Evolutionary conservation across 2,329 filamentous ascomycete genomes (phyloP).

Genomic region (Talaromyces islandicus): DNA sequence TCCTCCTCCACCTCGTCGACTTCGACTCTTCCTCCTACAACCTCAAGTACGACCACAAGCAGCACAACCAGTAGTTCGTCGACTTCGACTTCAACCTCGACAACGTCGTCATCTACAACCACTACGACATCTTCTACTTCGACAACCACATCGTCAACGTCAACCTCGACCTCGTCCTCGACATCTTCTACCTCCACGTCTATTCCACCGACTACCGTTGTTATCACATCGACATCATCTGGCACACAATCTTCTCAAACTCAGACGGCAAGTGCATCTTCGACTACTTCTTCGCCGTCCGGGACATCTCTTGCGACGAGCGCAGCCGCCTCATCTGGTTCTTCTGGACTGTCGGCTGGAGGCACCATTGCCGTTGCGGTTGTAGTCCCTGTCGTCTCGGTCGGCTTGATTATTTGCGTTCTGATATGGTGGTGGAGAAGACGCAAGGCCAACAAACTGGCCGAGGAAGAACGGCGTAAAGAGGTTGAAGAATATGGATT

Average conservation of each 20-base stretch:
- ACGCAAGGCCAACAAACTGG: conserved; percentile 76
- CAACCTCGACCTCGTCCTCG: conserved; percentile 1
- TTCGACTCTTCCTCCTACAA: neutral
- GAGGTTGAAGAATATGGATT: conserved; percentile 97
- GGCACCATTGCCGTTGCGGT: conserved; percentile 88
- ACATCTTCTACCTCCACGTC: conserved; percentile 1
- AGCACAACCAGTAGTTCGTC: neutral
- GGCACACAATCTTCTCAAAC: neutral
- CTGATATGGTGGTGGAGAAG: conserved; percentile 82
- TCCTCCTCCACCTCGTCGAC: conserved; percentile 8
- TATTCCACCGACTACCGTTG: neutral
- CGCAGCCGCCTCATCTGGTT: conserved; percentile 9
- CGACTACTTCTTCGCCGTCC: neutral
- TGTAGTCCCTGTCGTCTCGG: conserved; percentile 83
- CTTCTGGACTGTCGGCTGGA: conserved; percentile 36
- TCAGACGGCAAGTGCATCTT: neutral
- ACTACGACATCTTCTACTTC: conserved; percentile 12
- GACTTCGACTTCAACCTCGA: conserved; percentile 3
- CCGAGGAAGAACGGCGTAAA: conserved; percentile 83
- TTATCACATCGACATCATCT: neutral
- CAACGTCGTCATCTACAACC: conserved; percentile 8
- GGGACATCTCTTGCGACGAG: conserved; percentile 5
- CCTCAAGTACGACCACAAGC: neutral
- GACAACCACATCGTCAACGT: neutral
- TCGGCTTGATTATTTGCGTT: conserved; percentile 70